Base-by-base conservation (phyloP, 495 filamentous ascomycete species). In the Trichoderma orchidacearum region DNA sequence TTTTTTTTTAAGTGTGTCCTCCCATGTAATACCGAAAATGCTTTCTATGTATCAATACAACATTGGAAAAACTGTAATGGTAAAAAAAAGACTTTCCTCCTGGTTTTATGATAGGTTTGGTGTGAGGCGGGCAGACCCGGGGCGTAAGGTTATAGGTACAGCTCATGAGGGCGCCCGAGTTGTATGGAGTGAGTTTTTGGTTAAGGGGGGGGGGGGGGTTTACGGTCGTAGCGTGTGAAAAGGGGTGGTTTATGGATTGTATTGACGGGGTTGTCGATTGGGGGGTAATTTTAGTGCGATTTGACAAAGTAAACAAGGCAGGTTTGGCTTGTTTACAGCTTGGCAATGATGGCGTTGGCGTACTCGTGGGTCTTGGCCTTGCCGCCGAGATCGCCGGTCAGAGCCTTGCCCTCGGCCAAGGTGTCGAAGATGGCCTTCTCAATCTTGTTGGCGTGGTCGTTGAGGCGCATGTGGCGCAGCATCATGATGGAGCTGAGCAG, bases 391-490 rank as follows among this genome's bases (percentile, higher is more conserved):
- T 98, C 93, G 63, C 90, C 91, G 25, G 93, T 98, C 69, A 98
- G 80, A 31, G 82, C 80, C 85, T 95, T 96, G 72, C 94, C 93
- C 77, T 98, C 92, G 23, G 90, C 85, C 55, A 98, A 78, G 30
- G 90, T 95, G 66, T 85, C 87, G 70, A 98, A 96, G 63, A 89
- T 94, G 53, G 94, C 93, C 68, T 80, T 87, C 80, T 96, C 88
- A 66, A 98, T 97, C 65, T 81, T 83, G 66, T 80, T 74, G 55
- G 94, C 93, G 67, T 96, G 83, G 57, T 89, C 80, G 65, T 77
- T 80, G 55, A 97, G 78, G 62, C 85, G 86, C 94, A 98, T 97
- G 75, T 97, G 94, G 70, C 94, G 87, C 81, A 98, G 74, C 93
- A 98, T 97, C 93, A 97, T 97, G 72, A 96, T 90, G 67, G 84